A percentile compares a stretch with the other conserved stretches of the same genome.
Evolutionary conservation across 2,329 filamentous ascomycete genomes (phyloP).

Genomic region (Cladobotryum protrusum): DNA sequence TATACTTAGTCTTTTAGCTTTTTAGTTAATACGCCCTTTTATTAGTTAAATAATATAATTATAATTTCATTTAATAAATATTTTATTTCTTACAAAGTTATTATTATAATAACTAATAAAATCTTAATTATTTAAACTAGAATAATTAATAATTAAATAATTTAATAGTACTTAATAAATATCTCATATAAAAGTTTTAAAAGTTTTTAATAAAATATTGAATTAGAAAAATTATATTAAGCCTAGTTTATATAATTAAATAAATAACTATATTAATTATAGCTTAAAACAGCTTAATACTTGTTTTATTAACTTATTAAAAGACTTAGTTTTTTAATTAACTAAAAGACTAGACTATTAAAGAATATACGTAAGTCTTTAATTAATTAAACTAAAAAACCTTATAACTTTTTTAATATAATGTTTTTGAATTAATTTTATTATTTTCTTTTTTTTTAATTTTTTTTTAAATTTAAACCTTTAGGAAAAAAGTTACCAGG

Average conservation of each 20-base stretch:
- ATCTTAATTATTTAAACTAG: not conserved
- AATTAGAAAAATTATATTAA: slow-evolving; percentile 1
- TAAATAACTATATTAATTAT: not conserved
- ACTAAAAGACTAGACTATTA: not conserved
- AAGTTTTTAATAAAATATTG: not conserved
- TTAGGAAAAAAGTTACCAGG: not conserved
- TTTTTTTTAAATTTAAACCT: not conserved
- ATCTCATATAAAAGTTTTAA: not conserved
- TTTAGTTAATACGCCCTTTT: not conserved
- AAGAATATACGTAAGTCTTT: not conserved
- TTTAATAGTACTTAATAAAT: not conserved
- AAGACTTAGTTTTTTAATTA: not conserved
- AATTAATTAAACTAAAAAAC: not conserved
- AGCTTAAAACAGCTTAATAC: not conserved
- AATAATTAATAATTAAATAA: not conserved
- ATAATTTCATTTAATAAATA: not conserved
- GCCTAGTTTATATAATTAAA: not conserved
- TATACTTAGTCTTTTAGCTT: too few relatives aligned
- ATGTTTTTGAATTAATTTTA: not conserved
- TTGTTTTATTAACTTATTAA: not conserved
- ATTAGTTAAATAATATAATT: not conserved
- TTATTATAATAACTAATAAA: slow-evolving; percentile 1
- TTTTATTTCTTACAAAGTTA: not conserved
- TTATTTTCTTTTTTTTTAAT: too few relatives aligned
- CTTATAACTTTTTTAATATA: not conserved